Evolutionary conservation across 441 rosid species (phyloP).

Genomic region (Mallotus repandus): DNA sequence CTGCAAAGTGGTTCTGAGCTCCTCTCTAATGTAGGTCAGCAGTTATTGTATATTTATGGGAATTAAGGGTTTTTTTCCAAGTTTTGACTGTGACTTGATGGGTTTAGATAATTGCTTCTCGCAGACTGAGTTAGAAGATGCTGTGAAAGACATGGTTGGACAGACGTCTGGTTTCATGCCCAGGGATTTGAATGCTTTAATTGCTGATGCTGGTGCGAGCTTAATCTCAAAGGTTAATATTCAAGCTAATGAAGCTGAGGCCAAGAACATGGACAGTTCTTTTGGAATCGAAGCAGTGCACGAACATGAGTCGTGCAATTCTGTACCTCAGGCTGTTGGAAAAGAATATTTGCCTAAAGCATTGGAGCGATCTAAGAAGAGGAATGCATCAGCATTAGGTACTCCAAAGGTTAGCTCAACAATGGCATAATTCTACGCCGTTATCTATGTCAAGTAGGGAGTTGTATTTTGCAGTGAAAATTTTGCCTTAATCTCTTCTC

Average conservation of each 20-base stretch:
- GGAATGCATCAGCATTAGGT: conserved; percentile 91
- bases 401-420: conserved; percentile 75
- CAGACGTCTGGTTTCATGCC: conserved; percentile 97
- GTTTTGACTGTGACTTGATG: conserved; percentile 17
- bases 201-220: conserved; percentile 89
- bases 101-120: conserved; percentile 32
- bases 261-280: conserved; percentile 34
- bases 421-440: conserved; percentile 6
- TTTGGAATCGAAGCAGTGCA: conserved; percentile 34
- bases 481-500: background rate
- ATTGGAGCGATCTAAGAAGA: conserved; percentile 83
- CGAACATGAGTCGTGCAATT: conserved; percentile 28
- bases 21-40: conserved; percentile 59
- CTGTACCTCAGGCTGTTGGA: conserved; percentile 33
- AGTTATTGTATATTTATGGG: conserved; percentile 12
- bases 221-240: conserved; percentile 44
- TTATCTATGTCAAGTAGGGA: background rate
- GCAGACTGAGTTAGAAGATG: conserved; percentile 65
- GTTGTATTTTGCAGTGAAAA: background rate
- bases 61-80: background rate
- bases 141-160: conserved; percentile 69
- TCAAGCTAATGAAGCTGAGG: conserved; percentile 34
- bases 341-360: conserved; percentile 68
- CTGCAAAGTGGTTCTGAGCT: conserved; percentile 67
- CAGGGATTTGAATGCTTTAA: conserved; percentile 76